Percentiles rank a stretch among this genome's conserved stretches.
Conservation (phyloP, 495 filamentous ascomycete species). For the Mycothermus thermophilus region DNA sequence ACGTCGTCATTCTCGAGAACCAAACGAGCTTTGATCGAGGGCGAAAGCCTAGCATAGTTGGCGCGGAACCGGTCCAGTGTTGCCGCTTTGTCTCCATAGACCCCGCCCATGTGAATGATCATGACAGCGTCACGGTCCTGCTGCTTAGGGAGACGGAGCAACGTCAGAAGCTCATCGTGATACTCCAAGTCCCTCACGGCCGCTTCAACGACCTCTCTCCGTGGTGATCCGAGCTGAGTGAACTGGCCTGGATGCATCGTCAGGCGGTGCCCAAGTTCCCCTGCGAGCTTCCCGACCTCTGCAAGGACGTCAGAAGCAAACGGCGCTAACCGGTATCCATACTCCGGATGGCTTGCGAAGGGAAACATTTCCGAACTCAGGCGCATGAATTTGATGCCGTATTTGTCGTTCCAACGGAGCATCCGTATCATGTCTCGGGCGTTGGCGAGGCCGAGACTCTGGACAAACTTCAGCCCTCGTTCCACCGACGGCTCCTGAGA, state of each 20-base stretch:
- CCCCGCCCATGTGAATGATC: conserved; percentile 89
- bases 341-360: conserved; percentile 75
- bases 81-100: conserved; percentile 75
- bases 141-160: conserved; percentile 68
- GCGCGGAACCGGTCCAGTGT: conserved; percentile 69
- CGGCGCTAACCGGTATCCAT: conserved; percentile 75
- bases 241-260: conserved; percentile 90
- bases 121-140: conserved; percentile 80
- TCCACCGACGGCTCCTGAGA: conserved; percentile 45
- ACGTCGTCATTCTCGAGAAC: conserved; percentile 96
- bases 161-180: conserved; percentile 70
- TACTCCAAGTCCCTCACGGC: conserved; percentile 77
- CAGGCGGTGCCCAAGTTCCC: conserved; percentile 69
- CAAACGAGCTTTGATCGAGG: conserved; percentile 61
- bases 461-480: conserved; percentile 55
- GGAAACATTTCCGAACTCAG: conserved; percentile 95
- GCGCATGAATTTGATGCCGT: conserved; percentile 84
- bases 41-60: conserved; percentile 52
- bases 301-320: conserved; percentile 71
- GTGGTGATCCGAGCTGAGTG: conserved; percentile 77
- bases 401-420: conserved; percentile 85
- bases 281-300: conserved; percentile 64
- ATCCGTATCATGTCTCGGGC: conserved; percentile 72
- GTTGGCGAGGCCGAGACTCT: conserved; percentile 68
- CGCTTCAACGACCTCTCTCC: conserved; percentile 56